Base-by-base conservation (phyloP, 2,329 filamentous ascomycete genomes). In the Pyrenochaeta sp. region DNA sequence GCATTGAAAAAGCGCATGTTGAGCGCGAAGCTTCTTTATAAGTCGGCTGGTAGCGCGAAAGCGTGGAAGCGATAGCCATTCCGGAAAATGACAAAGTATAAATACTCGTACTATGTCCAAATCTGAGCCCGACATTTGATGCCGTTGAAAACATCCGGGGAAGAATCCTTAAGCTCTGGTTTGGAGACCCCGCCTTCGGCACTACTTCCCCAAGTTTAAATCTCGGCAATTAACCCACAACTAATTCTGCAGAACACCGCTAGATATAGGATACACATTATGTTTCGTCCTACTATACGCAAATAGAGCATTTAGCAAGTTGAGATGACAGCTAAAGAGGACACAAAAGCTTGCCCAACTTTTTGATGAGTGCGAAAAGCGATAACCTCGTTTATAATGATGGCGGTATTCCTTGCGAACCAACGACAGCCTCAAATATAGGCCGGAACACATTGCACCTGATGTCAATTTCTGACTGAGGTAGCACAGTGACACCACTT, bases 401-500 rank as follows among this genome's bases (percentile, higher is more conserved):
- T 7, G 50, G 46, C 29, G 59, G 59, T 18, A 63, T 59, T 1
- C 59, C 61, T 10, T 49, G 47, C 18, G 36, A 7, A 11, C 63
- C 59, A 21, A 61, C 57, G 39, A 54, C 10, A 47, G 53, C 56
- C 51, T 63, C 54, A 32, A 56, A 66, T 1, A 64, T 43, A 1
- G 59, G 55, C 32, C 46, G 56, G 4, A 45, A 64, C 37, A 66
- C 21, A 15, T 42, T 52, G 49, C 63, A 66, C 29, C 54, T 57
- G 20, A 23, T 40, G 39, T 66, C 61, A 30, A 66, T 18, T 17
- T 49, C 41, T 2, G 46, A 50, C 37, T 66, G 63, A 11, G 61
- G 54, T 35, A 60, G 23, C 5, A 64, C 51, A 21, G 59, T 64
- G 4, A 63, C 61, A 12, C 61, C 63, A 35, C 51, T 55, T 18